phyloP scores from a whole-genome alignment of 176 grass and related monocot genomes.

The Zoysia japonica region DNA sequence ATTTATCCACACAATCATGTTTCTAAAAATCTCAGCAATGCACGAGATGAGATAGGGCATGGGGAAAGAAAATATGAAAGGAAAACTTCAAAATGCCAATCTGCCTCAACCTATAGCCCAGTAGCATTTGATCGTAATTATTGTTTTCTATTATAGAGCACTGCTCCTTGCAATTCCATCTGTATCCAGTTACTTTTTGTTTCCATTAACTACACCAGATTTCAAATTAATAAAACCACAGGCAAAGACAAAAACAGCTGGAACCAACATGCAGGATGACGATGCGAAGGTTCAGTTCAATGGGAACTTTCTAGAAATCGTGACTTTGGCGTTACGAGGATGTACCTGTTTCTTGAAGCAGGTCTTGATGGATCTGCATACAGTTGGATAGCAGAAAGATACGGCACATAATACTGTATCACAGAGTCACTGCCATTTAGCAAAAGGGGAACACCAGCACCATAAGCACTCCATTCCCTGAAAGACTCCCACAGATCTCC shows the following conservation, averaged over 20 bases:
- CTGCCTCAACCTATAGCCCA: background rate
- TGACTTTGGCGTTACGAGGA: background rate
- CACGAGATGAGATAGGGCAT: background rate
- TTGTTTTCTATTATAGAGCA: background rate
- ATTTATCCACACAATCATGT: constrained; percentile 10
- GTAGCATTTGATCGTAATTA: background rate
- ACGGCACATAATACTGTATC: constrained; percentile 94
- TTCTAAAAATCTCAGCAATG: background rate
- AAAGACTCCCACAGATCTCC: constrained; percentile 94
- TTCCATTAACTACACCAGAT: constrained; percentile 5
- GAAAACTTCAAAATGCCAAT: background rate
- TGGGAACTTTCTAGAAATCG: background rate
- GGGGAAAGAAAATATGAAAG: background rate
- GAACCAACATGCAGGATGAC: background rate
- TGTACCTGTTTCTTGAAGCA: constrained; percentile 59
- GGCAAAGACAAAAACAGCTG: background rate
- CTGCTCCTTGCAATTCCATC: background rate
- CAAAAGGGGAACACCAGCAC: constrained; percentile 83
- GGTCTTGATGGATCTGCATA: constrained; percentile 59
- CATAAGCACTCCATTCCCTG: constrained; percentile 97
- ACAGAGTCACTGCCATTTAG: constrained; percentile 79
- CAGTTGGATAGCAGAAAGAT: constrained; percentile 88
- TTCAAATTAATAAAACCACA: constrained; percentile 2
- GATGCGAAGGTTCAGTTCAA: background rate
- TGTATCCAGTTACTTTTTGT: background rate